Percentiles rank a stretch among this genome's conserved stretches.
phyloP scores from a whole-genome alignment of 2,329 filamentous ascomycete species.

The Albifimbria verrucaria region DNA sequence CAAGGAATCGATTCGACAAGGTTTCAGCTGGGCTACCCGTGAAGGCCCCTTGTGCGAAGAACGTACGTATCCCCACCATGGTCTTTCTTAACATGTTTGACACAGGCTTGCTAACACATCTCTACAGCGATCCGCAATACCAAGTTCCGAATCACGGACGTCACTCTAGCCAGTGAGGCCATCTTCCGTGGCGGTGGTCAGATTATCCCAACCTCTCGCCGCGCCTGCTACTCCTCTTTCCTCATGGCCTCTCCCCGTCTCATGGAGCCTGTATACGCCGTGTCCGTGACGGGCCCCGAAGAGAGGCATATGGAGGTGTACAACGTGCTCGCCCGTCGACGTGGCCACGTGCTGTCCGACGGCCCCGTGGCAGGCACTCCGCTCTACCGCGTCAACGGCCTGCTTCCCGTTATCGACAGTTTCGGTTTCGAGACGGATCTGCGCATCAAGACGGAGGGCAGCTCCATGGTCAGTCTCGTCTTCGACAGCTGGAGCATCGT shows the following conservation, averaged over 20 bases:
- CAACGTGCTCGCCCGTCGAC: slow-evolving; percentile 81
- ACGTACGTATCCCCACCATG: slow-evolving; percentile 56
- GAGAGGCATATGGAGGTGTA: slow-evolving; percentile 87
- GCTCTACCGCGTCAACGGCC: slow-evolving; percentile 83
- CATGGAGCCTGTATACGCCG: slow-evolving; percentile 94
- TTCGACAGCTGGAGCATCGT: slow-evolving; percentile 97
- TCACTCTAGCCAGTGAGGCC: slow-evolving; percentile 79
- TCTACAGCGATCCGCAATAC: slow-evolving; percentile 84
- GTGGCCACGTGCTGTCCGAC: slow-evolving; percentile 93
- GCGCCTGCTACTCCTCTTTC: slow-evolving; percentile 94
- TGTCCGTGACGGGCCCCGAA: slow-evolving; percentile 88
- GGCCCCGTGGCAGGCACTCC: slow-evolving; percentile 92
- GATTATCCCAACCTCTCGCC: slow-evolving; percentile 90
- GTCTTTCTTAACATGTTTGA: slow-evolving; percentile 5
- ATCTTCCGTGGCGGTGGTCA: slow-evolving; percentile 96
- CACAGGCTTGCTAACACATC: slow-evolving; percentile 19
- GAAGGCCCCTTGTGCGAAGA: slow-evolving; percentile 98
- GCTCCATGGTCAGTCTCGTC: slow-evolving; percentile 83
- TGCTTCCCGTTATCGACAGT: slow-evolving; percentile 93
- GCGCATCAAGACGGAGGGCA: slow-evolving; percentile 90
- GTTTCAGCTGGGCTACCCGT: slow-evolving; percentile 92
- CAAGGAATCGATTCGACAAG: slow-evolving; percentile 89
- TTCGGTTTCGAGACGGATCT: slow-evolving; percentile 98
- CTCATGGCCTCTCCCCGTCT: slow-evolving; percentile 93
- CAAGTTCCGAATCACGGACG: slow-evolving; percentile 94